Evolutionary conservation across 352 stramenopile species (phyloP).

Genomic region (Phytophthora cryptogea): DNA sequence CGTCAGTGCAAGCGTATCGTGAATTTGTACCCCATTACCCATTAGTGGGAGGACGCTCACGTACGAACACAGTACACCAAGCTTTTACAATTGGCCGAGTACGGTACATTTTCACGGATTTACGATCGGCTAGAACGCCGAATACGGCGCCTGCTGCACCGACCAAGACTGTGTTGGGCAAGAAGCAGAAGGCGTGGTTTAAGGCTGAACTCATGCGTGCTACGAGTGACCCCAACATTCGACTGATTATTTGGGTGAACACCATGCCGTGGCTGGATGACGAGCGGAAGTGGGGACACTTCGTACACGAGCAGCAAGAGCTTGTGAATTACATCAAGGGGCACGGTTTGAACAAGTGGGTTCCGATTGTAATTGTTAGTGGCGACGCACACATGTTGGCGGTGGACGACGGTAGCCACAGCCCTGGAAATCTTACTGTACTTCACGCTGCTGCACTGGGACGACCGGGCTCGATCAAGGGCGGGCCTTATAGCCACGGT

Average conservation of each 20-base stretch:
- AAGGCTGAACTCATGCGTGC: slow-evolving; percentile 75
- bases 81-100: slow-evolving; percentile 87
- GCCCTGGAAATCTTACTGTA: slow-evolving; percentile 70
- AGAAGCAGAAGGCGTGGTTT: slow-evolving; percentile 88
- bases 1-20: slow-evolving; percentile 77
- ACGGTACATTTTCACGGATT: slow-evolving; percentile 84
- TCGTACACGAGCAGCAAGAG: slow-evolving; percentile 77
- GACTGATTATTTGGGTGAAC: slow-evolving; percentile 84
- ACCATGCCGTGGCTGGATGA: slow-evolving; percentile 91
- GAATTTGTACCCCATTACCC: slow-evolving; percentile 86
- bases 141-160: slow-evolving; percentile 65
- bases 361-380: slow-evolving; percentile 82
- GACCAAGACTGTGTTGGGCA: slow-evolving; percentile 85
- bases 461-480: slow-evolving; percentile 81
- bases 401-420: slow-evolving; percentile 80
- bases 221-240: slow-evolving; percentile 54
- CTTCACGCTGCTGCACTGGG: slow-evolving; percentile 86
- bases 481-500: slow-evolving; percentile 88
- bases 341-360: slow-evolving; percentile 66
- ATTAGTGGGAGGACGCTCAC: slow-evolving; percentile 37
- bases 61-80: slow-evolving; percentile 65
- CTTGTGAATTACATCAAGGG: slow-evolving; percentile 76
- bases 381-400: slow-evolving; percentile 91
- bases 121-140: slow-evolving; percentile 73
- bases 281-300: slow-evolving; percentile 88